phyloP scores from a whole-genome alignment of 371 early-diverging fungal genomes.

The Mortierella sp. region DNA sequence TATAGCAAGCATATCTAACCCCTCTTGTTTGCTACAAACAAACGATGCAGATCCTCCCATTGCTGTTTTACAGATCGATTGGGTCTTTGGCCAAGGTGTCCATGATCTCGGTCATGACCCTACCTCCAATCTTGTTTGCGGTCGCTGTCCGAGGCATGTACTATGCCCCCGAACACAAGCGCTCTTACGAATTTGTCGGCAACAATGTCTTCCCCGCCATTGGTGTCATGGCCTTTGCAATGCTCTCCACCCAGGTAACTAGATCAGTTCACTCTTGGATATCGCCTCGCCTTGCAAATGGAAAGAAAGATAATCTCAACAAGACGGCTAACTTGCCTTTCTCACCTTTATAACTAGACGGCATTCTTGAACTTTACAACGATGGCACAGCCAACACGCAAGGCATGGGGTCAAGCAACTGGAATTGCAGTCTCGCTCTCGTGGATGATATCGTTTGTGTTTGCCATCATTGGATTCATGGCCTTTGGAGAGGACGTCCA shows the following conservation, averaged over 20 bases:
- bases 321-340: neutral
- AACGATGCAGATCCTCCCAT: slow-evolving; percentile 60
- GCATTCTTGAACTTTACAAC: slow-evolving; percentile 69
- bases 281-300: neutral
- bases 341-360: slow-evolving; percentile 8
- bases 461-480: slow-evolving; percentile 71
- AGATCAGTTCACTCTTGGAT: neutral
- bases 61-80: slow-evolving; percentile 67
- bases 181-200: slow-evolving; percentile 62
- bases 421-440: slow-evolving; percentile 64
- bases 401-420: slow-evolving; percentile 64
- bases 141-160: slow-evolving; percentile 65
- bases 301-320: neutral
- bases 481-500: slow-evolving; percentile 68
- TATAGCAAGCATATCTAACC: neutral
- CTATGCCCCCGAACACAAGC: slow-evolving; percentile 67
- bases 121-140: slow-evolving; percentile 66
- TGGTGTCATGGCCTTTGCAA: slow-evolving; percentile 77
- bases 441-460: slow-evolving; percentile 68
- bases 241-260: slow-evolving; percentile 69
- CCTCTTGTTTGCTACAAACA: neutral
- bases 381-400: slow-evolving; percentile 60
- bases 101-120: slow-evolving; percentile 65
- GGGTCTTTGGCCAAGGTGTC: slow-evolving; percentile 69
- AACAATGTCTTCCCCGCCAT: slow-evolving; percentile 68